Conservation (phyloP, 164 flowering plant genomes). For the Liriodendron chinense region DNA sequence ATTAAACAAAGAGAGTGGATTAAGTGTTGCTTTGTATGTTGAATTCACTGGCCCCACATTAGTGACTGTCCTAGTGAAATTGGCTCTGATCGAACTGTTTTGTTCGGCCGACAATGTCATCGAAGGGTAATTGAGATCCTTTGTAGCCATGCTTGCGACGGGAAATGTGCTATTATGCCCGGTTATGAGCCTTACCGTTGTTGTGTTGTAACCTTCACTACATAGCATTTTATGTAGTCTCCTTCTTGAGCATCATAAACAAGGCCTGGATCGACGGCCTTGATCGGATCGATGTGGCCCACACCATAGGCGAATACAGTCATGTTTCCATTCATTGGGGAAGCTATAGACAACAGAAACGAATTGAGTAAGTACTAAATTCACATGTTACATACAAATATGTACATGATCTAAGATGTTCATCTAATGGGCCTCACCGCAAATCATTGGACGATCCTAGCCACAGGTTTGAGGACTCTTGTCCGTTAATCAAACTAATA, state of each 20-base stretch:
- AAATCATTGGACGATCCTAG: no score
- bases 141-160: conserved; percentile 23
- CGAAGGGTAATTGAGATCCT: conserved; percentile 66
- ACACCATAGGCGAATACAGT: conserved; percentile 60
- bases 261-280: conserved; percentile 51
- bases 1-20: conserved; percentile 22
- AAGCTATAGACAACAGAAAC: conserved; percentile 32
- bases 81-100: conserved; percentile 6
- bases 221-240: conserved; percentile 54
- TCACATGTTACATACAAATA: neutral
- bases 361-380: neutral
- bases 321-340: conserved; percentile 26
- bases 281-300: conserved; percentile 51
- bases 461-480: no score
- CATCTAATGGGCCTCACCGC: no score
- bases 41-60: conserved; percentile 55
- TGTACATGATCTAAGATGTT: no score
- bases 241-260: conserved; percentile 46
- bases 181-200: conserved; percentile 26
- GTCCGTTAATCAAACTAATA: no score
- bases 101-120: conserved; percentile 21
- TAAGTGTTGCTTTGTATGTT: conserved; percentile 33
- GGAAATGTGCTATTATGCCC: conserved; percentile 43
- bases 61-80: conserved; percentile 53
- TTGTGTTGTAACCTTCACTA: conserved; percentile 38